Base-by-base conservation (phyloP, 1,284 basidiomycete genomes). In the Puccinia novopanici region DNA sequence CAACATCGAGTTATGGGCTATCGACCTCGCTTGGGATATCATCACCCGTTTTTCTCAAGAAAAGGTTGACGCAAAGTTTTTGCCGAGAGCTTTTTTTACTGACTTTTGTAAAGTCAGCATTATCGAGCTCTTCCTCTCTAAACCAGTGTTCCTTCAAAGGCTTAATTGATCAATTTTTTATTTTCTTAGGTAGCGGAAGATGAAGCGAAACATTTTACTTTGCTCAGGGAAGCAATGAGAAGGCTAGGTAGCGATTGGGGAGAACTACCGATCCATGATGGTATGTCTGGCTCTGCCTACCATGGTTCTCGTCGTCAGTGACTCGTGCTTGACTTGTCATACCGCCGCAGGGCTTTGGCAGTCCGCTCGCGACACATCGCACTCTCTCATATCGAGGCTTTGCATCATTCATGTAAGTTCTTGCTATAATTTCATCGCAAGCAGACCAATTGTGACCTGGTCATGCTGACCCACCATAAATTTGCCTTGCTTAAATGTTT, bases 1-100 rank as follows among this genome's bases (percentile, higher is more conserved):
- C 57, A 85, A 85, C 82, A 86, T 86, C 57, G 85, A 86, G 72
- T 84, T 84, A 55, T 86, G 85, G 85, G 85, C 85, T 4, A 86
- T 86, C 71, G 85, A 85, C 72, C 81, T 85, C 45, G 84, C 84
- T 19, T 86, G 84, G 84, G 85, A 85, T 79, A 79, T 79, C 15
- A 79, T 82, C 8, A 54, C 65, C 24, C 61, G 80, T 30, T 75
- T 75, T 55, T 17, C 42, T 61, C 42, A 75, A 37, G 63, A 42
- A 42, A 13, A 30, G 30, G 37, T 68, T 45, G 50, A 68, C 15
- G 79, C 61, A 34, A 55, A 74, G 3, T 19, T 45, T 4, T 52
- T 81, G 19, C 80, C 80, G 9, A 34, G 63, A 22, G 72, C 50
- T 34, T 75, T 81, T 57, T 81, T 75, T 59, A 63, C 71, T 34